Percentiles rank a stretch among this genome's conserved stretches.
Evolutionary conservation across 2,329 filamentous ascomycete genomes (phyloP).

Genomic region (Chalaropsis ovoidea): DNA sequence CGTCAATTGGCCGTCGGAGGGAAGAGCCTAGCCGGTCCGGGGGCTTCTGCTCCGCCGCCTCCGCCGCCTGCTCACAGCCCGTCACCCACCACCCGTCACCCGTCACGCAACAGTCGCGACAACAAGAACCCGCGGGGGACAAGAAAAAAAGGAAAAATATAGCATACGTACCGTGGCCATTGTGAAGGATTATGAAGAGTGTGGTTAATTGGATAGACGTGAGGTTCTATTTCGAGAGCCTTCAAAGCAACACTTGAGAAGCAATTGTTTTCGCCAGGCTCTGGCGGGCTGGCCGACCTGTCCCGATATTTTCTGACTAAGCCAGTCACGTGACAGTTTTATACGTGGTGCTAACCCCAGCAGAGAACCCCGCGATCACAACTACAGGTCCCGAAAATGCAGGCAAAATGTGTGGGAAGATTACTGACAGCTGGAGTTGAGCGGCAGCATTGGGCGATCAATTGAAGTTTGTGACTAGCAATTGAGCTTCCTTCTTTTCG

Average conservation of each 20-base stretch:
- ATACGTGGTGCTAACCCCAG: not conserved
- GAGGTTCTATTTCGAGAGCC: constrained; percentile 22
- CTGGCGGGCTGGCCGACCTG: constrained; percentile 23
- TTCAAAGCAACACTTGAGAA: constrained; percentile 19
- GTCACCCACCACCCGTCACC: not conserved
- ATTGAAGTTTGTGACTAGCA: too few relatives aligned
- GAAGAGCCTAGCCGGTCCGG: not conserved
- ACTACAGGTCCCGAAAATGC: too few relatives aligned
- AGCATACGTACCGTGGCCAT: constrained; percentile 57
- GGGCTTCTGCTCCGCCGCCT: not conserved
- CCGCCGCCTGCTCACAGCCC: not conserved
- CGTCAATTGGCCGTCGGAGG: not conserved
- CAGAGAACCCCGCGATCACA: too few relatives aligned
- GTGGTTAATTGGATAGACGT: constrained; percentile 42
- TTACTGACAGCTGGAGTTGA: too few relatives aligned
- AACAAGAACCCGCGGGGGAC: not conserved
- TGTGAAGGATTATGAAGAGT: constrained; percentile 43
- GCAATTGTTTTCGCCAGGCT: constrained; percentile 24
- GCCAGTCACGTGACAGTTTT: constrained; percentile 12
- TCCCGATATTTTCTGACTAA: constrained; percentile 25
- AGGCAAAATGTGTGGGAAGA: not conserved
- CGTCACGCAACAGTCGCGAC: not conserved
- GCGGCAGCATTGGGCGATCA: too few relatives aligned
- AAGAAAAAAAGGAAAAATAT: not conserved
- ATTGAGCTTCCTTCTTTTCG: too few relatives aligned